Percentiles rank a stretch among this genome's conserved stretches.
These are phyloP conservation scores for Solanum infundibuliforme DNA, from an alignment of 257 asterid genomes.

Conservation along the genomic window DNA sequence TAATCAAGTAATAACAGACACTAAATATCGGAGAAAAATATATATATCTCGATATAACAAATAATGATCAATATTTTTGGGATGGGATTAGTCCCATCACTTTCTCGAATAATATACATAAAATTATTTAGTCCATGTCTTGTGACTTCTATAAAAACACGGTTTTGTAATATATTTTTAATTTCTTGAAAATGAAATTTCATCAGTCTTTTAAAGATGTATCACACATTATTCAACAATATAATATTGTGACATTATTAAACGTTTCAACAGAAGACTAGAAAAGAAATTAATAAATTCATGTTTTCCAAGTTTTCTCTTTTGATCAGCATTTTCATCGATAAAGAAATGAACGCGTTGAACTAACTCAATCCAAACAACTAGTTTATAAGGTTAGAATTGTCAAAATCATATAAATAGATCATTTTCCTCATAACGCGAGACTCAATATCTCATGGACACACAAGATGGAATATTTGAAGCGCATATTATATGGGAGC, in stretches of 20 bases:
- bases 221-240: too few species aligned
- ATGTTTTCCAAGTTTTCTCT: background rate
- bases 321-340: background rate
- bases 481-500: background rate
- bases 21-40: background rate
- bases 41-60: background rate
- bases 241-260: too few species aligned
- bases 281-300: too few species aligned
- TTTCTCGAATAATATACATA: background rate
- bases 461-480: background rate
- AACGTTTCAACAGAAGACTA: too few species aligned
- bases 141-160: background rate
- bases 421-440: background rate
- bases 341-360: too few species aligned
- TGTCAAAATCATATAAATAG: background rate
- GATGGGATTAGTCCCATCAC: background rate
- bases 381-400: background rate
- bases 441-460: too few species aligned
- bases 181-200: too few species aligned
- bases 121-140: background rate
- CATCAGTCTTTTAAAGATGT: background rate
- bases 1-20: too few species aligned
- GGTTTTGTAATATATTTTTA: background rate
- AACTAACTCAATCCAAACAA: too few species aligned
- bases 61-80: background rate